These are phyloP conservation scores for Colletotrichum simmondsii DNA, from an alignment of 2,329 filamentous ascomycete genomes.

Conservation along the genomic window DNA sequence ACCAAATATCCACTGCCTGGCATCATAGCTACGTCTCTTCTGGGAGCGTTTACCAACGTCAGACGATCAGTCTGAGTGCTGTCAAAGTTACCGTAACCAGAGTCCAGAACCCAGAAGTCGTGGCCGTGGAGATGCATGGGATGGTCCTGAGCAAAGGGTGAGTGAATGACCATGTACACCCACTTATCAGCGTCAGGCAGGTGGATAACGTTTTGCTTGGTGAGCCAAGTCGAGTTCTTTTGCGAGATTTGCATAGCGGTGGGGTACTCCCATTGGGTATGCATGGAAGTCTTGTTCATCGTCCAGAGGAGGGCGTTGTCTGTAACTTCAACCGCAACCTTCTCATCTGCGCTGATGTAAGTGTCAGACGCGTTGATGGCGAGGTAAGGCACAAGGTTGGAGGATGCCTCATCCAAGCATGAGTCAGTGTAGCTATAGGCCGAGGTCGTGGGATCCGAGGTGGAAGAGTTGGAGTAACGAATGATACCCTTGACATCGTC, in stretches of 20 bases:
- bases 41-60: constrained; percentile 55
- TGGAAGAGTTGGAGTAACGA: constrained; percentile 46
- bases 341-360: constrained; percentile 41
- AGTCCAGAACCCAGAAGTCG: constrained; percentile 43
- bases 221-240: constrained; percentile 35
- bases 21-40: constrained; percentile 63
- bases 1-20: constrained; percentile 56
- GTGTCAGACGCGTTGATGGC: constrained; percentile 42
- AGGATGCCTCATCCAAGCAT: constrained; percentile 49
- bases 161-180: constrained; percentile 45
- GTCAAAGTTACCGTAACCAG: constrained; percentile 33
- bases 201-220: constrained; percentile 42
- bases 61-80: constrained; percentile 16
- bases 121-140: constrained; percentile 51
- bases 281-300: constrained; percentile 48
- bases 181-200: constrained; percentile 40
- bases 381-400: constrained; percentile 47
- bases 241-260: constrained; percentile 40
- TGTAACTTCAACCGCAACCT: constrained; percentile 40
- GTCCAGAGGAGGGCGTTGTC: constrained; percentile 52
- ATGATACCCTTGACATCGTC: constrained; percentile 62
- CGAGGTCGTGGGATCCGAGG: constrained; percentile 27
- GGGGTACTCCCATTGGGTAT: constrained; percentile 44
- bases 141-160: constrained; percentile 39
- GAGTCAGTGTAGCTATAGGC: constrained; percentile 35